Evolutionary conservation across 2,329 filamentous ascomycete genomes (phyloP).

Genomic region (Fusarium stilboides): DNA sequence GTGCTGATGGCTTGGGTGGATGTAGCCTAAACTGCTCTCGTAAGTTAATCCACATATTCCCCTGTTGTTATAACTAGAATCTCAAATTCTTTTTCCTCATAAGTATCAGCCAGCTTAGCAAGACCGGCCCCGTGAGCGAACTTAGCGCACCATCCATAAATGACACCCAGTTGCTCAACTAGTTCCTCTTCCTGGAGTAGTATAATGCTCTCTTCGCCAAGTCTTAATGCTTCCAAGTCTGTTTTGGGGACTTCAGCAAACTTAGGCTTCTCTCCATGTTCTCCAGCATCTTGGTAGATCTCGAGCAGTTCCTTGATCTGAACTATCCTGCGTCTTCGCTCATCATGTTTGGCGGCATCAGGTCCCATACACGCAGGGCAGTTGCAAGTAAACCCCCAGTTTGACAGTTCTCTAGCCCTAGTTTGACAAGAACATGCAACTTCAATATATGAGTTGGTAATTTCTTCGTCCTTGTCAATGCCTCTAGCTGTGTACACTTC

Average conservation of each 20-base stretch:
- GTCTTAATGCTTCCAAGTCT: slow-evolving; percentile 8
- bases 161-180: slow-evolving; percentile 15
- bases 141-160: slow-evolving; percentile 24
- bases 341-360: slow-evolving; percentile 6
- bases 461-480: slow-evolving; percentile 10
- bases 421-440: background rate
- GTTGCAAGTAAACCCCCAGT: slow-evolving; percentile 14
- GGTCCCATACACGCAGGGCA: slow-evolving; percentile 5
- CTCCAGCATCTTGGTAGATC: background rate
- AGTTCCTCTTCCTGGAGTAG: background rate
- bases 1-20: too few relatives aligned
- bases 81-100: slow-evolving; percentile 25
- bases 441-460: slow-evolving; percentile 30
- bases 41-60: slow-evolving; percentile 7
- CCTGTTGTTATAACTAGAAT: slow-evolving; percentile 20
- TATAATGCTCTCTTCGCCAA: background rate
- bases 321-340: slow-evolving; percentile 21
- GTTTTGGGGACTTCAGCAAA: slow-evolving; percentile 22
- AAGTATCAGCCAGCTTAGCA: background rate
- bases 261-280: background rate
- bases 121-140: slow-evolving; percentile 2
- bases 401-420: slow-evolving; percentile 9
- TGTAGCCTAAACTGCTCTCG: too few relatives aligned
- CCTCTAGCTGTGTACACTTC: slow-evolving; percentile 20
- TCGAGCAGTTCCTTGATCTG: slow-evolving; percentile 23